Percentiles rank a stretch among this genome's conserved stretches.
phyloP scores from a whole-genome alignment of 345 rosid species.

The Kandelia obovata region DNA sequence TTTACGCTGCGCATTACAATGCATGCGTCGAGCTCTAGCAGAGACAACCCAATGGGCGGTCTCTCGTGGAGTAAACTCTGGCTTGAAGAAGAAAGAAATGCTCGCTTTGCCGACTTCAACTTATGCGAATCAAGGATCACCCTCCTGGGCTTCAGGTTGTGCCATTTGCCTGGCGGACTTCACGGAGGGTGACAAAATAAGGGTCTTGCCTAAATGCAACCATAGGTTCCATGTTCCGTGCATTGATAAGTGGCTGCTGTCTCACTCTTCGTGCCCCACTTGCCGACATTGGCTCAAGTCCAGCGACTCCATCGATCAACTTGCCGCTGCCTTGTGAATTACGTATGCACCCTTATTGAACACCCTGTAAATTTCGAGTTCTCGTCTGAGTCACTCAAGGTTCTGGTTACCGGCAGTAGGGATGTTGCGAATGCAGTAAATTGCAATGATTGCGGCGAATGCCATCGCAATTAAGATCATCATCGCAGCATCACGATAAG shows the following conservation, averaged over 20 bases:
- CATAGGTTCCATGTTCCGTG: constrained; percentile 56
- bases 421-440: too few species aligned
- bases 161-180: constrained; percentile 61
- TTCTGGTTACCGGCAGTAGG: too few species aligned
- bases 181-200: constrained; percentile 40
- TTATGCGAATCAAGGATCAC: constrained; percentile 13
- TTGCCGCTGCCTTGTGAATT: constrained; percentile 8
- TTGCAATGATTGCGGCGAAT: too few species aligned
- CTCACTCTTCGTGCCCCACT: constrained; percentile 63
- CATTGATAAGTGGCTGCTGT: constrained; percentile 55
- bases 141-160: constrained; percentile 31
- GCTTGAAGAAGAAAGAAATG: constrained; percentile 34
- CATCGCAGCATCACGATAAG: too few species aligned
- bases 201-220: constrained; percentile 58
- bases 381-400: too few species aligned
- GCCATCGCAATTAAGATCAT: too few species aligned
- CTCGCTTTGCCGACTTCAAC: constrained; percentile 32
- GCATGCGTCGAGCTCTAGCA: constrained; percentile 24
- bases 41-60: constrained; percentile 22
- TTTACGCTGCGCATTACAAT: constrained; percentile 32
- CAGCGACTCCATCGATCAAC: constrained; percentile 17
- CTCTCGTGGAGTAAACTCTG: constrained; percentile 25
- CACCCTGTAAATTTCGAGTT: too few species aligned
- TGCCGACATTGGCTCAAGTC: constrained; percentile 41
- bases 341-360: too few species aligned